Percentiles rank a stretch among this genome's conserved stretches.
phyloP scores from a whole-genome alignment of 176 grass and related monocot genomes.

The Tillandsia leiboldiana region DNA sequence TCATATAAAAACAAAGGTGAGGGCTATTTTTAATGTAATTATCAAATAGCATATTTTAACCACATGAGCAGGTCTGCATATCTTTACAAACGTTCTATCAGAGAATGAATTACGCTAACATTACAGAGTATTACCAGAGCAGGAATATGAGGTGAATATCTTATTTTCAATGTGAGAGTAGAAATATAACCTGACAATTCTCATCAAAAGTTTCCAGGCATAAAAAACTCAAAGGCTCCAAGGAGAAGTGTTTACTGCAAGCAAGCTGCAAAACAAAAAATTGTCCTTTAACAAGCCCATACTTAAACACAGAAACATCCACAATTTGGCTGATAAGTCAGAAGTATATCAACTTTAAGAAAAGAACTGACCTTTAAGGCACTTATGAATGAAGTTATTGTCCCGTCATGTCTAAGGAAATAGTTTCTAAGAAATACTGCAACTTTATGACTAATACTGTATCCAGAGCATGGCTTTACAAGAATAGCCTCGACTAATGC shows the following conservation, averaged over 20 bases:
- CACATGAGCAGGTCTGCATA: no score
- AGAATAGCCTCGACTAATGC: slow-evolving; percentile 76
- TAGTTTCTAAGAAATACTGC: slow-evolving; percentile 78
- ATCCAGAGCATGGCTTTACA: slow-evolving; percentile 50
- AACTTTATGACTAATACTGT: slow-evolving; percentile 63
- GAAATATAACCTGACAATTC: slow-evolving; percentile 44
- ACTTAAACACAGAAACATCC: background rate
- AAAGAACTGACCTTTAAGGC: slow-evolving; percentile 66
- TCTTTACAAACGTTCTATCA: no score
- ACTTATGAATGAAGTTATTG: slow-evolving; percentile 83
- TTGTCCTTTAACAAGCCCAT: background rate
- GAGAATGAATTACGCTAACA: background rate
- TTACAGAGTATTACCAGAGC: slow-evolving; percentile 1
- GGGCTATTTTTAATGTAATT: no score
- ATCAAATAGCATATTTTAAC: no score
- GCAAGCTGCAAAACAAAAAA: slow-evolving; percentile 50
- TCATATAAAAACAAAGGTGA: no score
- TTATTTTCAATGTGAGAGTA: slow-evolving; percentile 4
- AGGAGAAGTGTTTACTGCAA: slow-evolving; percentile 76
- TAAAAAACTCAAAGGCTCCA: slow-evolving; percentile 81
- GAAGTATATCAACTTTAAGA: slow-evolving; percentile 4
- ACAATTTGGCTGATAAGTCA: slow-evolving; percentile 8
- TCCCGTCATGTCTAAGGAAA: slow-evolving; percentile 82
- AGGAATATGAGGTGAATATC: background rate
- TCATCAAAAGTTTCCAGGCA: slow-evolving; percentile 51